phyloP scores from a whole-genome alignment of 2,329 filamentous ascomycete species.

The Aspergillus viridinutans region DNA sequence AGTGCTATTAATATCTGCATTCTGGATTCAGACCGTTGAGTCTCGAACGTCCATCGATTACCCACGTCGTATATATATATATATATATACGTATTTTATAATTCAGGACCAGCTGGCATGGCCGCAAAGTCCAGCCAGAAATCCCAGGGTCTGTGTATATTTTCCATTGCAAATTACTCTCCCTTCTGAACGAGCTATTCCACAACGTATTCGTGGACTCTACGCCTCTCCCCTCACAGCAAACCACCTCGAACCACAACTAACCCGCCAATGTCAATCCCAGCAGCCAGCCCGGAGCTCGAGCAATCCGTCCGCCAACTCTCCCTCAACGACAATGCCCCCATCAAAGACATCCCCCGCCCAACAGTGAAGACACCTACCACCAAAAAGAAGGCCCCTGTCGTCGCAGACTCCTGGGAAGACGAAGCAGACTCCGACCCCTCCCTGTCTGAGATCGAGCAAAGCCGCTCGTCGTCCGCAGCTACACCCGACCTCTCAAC shows the following conservation, averaged over 20 bases:
- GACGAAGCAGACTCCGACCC: slow-evolving; percentile 55
- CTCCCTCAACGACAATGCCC: slow-evolving; percentile 25
- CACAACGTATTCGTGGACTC: neutral
- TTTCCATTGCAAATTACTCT: neutral
- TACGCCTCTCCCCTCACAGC: neutral
- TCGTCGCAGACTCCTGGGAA: slow-evolving; percentile 73
- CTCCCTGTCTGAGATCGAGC: neutral
- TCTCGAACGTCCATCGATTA: slow-evolving; percentile 3
- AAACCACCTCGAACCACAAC: slow-evolving; percentile 3
- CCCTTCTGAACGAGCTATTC: neutral
- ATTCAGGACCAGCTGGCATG: slow-evolving; percentile 1
- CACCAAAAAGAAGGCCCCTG: slow-evolving; percentile 30
- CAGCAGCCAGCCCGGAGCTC: slow-evolving; percentile 22
- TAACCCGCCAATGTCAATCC: slow-evolving; percentile 14
- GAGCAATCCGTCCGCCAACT: slow-evolving; percentile 30
- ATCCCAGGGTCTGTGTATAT: slow-evolving; percentile 16
- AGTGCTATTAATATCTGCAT: slow-evolving; percentile 16
- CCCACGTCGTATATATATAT: neutral
- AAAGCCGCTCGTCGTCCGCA: neutral
- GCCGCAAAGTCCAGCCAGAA: slow-evolving; percentile 8
- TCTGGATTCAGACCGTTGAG: slow-evolving; percentile 1
- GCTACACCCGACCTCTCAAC: slow-evolving; percentile 7
- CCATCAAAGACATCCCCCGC: slow-evolving; percentile 1
- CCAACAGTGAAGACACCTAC: slow-evolving; percentile 4
- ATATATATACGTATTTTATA: neutral